Evolutionary conservation across 495 filamentous ascomycete species (phyloP).

Genomic region (Lasiosphaeria miniovina): DNA sequence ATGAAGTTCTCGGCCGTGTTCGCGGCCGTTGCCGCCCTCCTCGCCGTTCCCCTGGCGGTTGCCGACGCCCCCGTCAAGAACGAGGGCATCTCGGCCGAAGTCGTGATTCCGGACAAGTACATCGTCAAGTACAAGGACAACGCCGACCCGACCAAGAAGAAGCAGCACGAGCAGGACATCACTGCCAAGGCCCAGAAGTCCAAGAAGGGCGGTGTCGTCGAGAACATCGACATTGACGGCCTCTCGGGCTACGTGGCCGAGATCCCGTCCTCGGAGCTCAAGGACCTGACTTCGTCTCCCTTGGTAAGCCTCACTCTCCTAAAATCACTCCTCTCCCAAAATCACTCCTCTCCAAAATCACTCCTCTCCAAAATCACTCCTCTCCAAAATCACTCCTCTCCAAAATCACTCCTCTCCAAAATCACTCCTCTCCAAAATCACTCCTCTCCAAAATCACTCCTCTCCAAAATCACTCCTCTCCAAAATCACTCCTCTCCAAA

Average conservation of each 20-base stretch:
- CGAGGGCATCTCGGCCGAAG: slow-evolving; percentile 4
- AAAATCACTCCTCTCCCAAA: too few relatives aligned
- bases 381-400: too few relatives aligned
- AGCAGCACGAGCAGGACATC: slow-evolving; percentile 17
- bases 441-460: too few relatives aligned
- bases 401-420: too few relatives aligned
- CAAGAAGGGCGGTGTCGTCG: slow-evolving; percentile 11
- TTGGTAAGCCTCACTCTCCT: too few relatives aligned
- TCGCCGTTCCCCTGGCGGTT: slow-evolving; percentile 9
- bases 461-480: too few relatives aligned
- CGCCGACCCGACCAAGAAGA: slow-evolving; percentile 6
- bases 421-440: too few relatives aligned
- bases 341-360: too few relatives aligned
- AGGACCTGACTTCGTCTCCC: background rate
- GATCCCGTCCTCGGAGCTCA: slow-evolving; percentile 13
- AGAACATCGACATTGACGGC: slow-evolving; percentile 19
- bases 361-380: too few relatives aligned
- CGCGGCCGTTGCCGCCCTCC: slow-evolving; percentile 9
- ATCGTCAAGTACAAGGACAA: slow-evolving; percentile 27
- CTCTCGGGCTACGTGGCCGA: slow-evolving; percentile 20
- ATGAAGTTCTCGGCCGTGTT: slow-evolving; percentile 17
- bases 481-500: too few relatives aligned
- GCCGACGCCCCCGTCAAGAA: slow-evolving; percentile 17
- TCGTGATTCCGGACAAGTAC: slow-evolving; percentile 21
- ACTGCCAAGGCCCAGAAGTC: slow-evolving; percentile 12